A percentile compares a stretch with the other conserved stretches of the same genome.
Evolutionary conservation across 106 monocot species (phyloP).

Genomic region (Dendrobium officinale): DNA sequence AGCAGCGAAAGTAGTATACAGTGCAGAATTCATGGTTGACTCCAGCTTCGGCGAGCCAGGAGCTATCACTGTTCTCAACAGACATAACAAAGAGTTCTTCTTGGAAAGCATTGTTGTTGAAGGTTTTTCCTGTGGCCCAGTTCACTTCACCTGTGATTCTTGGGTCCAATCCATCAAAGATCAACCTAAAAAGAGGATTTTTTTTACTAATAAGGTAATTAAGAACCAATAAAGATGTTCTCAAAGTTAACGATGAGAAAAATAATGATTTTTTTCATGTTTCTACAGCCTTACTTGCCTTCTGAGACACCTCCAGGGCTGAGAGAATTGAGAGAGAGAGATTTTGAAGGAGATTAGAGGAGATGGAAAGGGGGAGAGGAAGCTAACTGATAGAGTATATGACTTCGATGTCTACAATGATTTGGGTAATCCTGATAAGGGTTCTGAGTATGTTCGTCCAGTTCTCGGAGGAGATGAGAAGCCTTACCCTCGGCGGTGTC

Average conservation of each 20-base stretch:
- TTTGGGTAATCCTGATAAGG: constrained; percentile 73
- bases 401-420: constrained; percentile 68
- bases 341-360: constrained; percentile 69
- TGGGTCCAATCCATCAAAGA: constrained; percentile 70
- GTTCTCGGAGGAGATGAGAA: constrained; percentile 43
- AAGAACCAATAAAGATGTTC: background rate
- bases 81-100: constrained; percentile 72
- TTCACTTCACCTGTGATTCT: constrained; percentile 83
- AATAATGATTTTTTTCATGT: background rate
- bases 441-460: constrained; percentile 27
- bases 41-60: constrained; percentile 77
- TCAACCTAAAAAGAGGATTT: constrained; percentile 46
- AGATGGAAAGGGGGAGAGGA: constrained; percentile 58
- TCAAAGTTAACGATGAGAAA: background rate
- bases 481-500: constrained; percentile 57
- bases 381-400: constrained; percentile 44
- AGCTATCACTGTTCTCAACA: constrained; percentile 62
- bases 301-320: constrained; percentile 74
- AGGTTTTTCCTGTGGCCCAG: constrained; percentile 58
- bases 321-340: constrained; percentile 47
- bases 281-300: constrained; percentile 71
- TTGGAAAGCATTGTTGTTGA: constrained; percentile 75
- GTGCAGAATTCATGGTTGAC: constrained; percentile 64
- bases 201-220: constrained; percentile 73
- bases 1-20: constrained; percentile 48